phyloP scores from a whole-genome alignment of 768 basidiomycete genomes.

The Zangia roseola region DNA sequence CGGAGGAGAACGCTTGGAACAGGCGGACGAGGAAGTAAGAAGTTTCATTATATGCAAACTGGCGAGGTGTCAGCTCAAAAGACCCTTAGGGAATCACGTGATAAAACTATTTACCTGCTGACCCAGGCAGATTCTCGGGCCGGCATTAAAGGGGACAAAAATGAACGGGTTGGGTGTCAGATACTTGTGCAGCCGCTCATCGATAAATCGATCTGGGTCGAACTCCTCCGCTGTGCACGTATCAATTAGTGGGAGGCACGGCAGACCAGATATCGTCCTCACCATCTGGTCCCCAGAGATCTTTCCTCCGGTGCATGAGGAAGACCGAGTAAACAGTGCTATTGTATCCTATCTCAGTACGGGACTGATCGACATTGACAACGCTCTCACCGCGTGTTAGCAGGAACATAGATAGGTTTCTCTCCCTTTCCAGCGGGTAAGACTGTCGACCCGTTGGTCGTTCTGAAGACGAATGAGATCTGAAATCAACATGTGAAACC shows the following conservation, averaged over 20 bases:
- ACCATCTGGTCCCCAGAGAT: slow-evolving; percentile 56
- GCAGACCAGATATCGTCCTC: not conserved
- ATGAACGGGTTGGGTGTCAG: slow-evolving; percentile 54
- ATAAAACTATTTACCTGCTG: slow-evolving; percentile 30
- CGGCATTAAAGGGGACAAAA: slow-evolving; percentile 43
- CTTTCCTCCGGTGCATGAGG: slow-evolving; percentile 53
- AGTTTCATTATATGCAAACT: slow-evolving; percentile 67
- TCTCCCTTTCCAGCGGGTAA: slow-evolving; percentile 24
- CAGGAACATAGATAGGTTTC: slow-evolving; percentile 33
- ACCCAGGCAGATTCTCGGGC: slow-evolving; percentile 38
- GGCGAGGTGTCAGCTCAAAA: not conserved
- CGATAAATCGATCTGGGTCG: slow-evolving; percentile 68
- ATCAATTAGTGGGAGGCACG: not conserved
- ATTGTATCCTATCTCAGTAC: not conserved
- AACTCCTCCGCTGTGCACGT: slow-evolving; percentile 48
- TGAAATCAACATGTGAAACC: not conserved
- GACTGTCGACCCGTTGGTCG: slow-evolving; percentile 19
- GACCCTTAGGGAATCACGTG: not conserved
- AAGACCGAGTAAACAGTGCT: slow-evolving; percentile 48
- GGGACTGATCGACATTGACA: not conserved
- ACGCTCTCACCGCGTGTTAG: slow-evolving; percentile 27
- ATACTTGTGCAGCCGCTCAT: slow-evolving; percentile 56
- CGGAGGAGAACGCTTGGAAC: slow-evolving; percentile 50
- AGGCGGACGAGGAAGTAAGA: slow-evolving; percentile 64
- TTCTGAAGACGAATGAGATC: slow-evolving; percentile 15